Evolutionary conservation across 2,329 filamentous ascomycete species (phyloP).

Genomic region (Colletotrichum kahawae): DNA sequence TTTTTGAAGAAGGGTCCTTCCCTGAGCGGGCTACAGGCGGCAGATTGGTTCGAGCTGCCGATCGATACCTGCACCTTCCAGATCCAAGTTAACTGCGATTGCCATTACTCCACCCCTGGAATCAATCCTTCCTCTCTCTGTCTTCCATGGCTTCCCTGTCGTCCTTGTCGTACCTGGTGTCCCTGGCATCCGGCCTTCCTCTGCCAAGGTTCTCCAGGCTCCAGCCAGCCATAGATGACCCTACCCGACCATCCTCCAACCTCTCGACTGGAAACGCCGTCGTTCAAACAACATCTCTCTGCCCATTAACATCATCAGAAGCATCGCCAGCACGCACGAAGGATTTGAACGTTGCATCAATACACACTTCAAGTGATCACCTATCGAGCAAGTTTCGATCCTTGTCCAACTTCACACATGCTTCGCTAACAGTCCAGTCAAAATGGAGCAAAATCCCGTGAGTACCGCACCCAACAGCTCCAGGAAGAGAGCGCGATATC

Average conservation of each 20-base stretch:
- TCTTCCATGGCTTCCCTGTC: no score
- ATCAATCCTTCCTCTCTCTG: not conserved
- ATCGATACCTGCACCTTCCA: accelerated
- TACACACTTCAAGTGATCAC: not conserved
- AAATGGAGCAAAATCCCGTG: not conserved
- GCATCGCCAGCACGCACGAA: not conserved
- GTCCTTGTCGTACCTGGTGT: not conserved
- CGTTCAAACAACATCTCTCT: not conserved
- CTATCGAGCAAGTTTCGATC: not conserved
- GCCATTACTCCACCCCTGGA: not conserved
- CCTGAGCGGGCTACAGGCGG: not conserved
- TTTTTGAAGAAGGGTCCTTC: not conserved
- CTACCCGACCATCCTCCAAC: not conserved
- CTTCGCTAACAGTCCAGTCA: not conserved
- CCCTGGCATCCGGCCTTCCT: not conserved
- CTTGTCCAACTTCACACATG: not conserved
- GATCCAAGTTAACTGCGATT: not conserved
- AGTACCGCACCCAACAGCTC: not conserved
- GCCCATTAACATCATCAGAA: not conserved
- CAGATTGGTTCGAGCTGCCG: not conserved
- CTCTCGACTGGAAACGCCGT: not conserved
- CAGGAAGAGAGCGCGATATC: not conserved
- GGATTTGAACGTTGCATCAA: not conserved
- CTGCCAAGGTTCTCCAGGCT: not conserved
- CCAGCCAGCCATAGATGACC: not conserved